A percentile compares a stretch with the other conserved stretches of the same genome.
These are phyloP conservation scores for Bruguiera parviflora DNA, from an alignment of 345 rosid species.

Conservation along the genomic window DNA sequence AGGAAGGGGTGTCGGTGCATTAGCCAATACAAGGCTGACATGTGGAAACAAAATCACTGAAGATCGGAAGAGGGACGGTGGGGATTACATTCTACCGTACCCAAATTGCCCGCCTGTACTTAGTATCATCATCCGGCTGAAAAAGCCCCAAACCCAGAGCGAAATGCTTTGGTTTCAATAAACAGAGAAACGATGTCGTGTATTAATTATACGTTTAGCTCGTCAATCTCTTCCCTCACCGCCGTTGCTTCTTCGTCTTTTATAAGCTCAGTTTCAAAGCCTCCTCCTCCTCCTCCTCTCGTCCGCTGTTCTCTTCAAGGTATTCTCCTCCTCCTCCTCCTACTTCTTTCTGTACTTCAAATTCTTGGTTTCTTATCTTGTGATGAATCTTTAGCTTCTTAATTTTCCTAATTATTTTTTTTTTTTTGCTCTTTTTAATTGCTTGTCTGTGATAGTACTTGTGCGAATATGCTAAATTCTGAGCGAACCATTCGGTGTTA, in stretches of 20 bases:
- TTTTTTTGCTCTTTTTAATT: no score
- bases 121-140: neutral
- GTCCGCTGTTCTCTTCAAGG: conserved; percentile 69
- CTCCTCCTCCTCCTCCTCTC: conserved; percentile 15
- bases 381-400: no score
- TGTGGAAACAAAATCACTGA: conserved; percentile 8
- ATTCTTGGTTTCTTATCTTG: no score
- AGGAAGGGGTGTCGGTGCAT: no score
- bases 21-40: conserved; percentile 2
- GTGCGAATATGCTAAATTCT: neutral
- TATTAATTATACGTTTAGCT: conserved; percentile 17
- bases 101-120: neutral
- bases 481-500: conserved; percentile 3
- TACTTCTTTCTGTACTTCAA: neutral
- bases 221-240: conserved; percentile 40
- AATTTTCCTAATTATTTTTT: no score
- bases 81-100: conserved; percentile 9
- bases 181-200: conserved; percentile 36
- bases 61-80: neutral
- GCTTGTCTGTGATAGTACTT: neutral
- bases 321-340: conserved; percentile 11
- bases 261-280: conserved; percentile 32
- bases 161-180: neutral
- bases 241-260: conserved; percentile 24
- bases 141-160: neutral